Evolutionary conservation across 805 yeast species (phyloP).

Genomic region (Saccharomycopsis lassenensis): DNA sequence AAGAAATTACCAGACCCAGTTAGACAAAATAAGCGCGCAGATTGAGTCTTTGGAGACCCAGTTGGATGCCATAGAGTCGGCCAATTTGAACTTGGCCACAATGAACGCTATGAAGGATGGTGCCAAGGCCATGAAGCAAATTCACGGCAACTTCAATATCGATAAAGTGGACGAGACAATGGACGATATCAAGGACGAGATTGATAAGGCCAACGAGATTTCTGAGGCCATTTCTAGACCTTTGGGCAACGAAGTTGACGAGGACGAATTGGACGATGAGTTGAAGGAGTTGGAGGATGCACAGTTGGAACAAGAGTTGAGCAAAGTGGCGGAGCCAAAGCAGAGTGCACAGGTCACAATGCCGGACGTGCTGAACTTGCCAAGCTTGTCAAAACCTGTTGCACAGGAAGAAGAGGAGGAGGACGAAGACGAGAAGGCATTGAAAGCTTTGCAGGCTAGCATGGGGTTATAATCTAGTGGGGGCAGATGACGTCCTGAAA

Average conservation of each 20-base stretch:
- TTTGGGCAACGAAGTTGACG: conserved; percentile 73
- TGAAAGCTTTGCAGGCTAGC: conserved; percentile 72
- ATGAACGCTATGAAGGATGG: conserved; percentile 99
- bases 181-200: conserved; percentile 97
- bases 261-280: conserved; percentile 92
- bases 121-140: conserved; percentile 90
- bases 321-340: conserved; percentile 8
- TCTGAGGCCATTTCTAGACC: conserved; percentile 95
- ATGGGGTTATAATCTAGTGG: conserved; percentile 80
- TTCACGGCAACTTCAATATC: conserved; percentile 88
- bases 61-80: conserved; percentile 81
- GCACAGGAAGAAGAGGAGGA: conserved; percentile 37
- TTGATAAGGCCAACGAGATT: conserved; percentile 88
- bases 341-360: conserved; percentile 23
- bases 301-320: conserved; percentile 48
- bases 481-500: too few species aligned
- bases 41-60: conserved; percentile 86
- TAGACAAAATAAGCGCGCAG: conserved; percentile 75
- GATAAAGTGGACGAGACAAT: conserved; percentile 95
- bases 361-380: conserved; percentile 37
- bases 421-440: conserved; percentile 77
- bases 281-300: conserved; percentile 81
- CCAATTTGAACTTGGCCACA: conserved; percentile 93
- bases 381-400: conserved; percentile 21
- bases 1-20: conserved; percentile 68